These are phyloP conservation scores for Microstroma glucosiphilum DNA, from an alignment of 1,284 basidiomycete genomes.

Conservation along the genomic window DNA sequence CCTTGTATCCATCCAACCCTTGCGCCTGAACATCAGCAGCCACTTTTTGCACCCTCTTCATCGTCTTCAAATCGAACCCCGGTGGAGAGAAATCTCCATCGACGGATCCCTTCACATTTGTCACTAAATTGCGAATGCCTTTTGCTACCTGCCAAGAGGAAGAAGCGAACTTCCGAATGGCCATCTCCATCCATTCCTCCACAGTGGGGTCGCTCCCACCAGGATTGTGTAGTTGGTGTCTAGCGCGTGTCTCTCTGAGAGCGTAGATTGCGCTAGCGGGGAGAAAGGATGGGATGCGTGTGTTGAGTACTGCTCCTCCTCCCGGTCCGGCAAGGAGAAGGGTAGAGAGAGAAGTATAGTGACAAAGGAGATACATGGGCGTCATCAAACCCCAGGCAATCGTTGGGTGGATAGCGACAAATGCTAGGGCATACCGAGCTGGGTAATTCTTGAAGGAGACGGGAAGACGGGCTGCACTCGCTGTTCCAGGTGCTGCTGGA, in stretches of 20 bases:
- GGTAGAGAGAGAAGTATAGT: background rate
- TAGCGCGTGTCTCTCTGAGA: background rate
- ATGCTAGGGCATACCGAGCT: background rate
- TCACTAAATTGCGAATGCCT: background rate
- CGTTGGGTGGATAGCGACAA: background rate
- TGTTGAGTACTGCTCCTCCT: background rate
- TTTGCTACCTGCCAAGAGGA: background rate
- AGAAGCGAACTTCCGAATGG: background rate
- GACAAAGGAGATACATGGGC: background rate
- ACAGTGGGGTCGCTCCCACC: background rate
- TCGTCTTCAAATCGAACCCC: background rate
- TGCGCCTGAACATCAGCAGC: background rate
- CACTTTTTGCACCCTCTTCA: background rate
- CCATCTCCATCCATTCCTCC: slow-evolving; percentile 2
- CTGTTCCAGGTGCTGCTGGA: too few relatives aligned
- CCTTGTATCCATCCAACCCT: background rate
- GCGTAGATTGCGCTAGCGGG: background rate
- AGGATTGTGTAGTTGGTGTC: background rate
- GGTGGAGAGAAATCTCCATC: background rate
- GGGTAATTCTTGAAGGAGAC: background rate
- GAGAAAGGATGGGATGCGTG: background rate
- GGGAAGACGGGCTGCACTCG: background rate
- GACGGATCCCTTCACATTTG: background rate
- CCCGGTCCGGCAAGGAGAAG: slow-evolving; percentile 1
- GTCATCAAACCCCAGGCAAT: background rate